Conservation (phyloP, 1,284 basidiomycete species). For the Cryptococcus sp. region DNA sequence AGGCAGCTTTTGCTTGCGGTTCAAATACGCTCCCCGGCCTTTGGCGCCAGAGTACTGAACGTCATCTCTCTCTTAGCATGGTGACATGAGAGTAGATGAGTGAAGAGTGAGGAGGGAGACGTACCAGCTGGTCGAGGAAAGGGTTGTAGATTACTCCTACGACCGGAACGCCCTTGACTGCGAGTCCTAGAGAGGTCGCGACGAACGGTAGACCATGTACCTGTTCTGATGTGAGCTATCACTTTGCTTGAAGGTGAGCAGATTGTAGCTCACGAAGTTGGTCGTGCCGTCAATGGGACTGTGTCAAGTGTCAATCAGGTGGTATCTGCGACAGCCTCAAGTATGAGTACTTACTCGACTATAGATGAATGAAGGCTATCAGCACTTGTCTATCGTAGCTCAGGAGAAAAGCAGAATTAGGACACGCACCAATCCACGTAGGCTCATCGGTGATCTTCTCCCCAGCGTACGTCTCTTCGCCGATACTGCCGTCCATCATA, state of each 20-base stretch:
- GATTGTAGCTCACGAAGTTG: constrained; percentile 74
- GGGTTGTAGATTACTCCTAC: constrained; percentile 93
- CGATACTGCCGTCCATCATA: constrained; percentile 66
- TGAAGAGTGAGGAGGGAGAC: constrained; percentile 20
- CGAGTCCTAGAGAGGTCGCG: constrained; percentile 87
- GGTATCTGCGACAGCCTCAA: too few species aligned
- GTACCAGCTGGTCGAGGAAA: constrained; percentile 76
- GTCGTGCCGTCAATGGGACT: constrained; percentile 64
- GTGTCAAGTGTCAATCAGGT: constrained; percentile 16
- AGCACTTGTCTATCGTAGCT: neutral
- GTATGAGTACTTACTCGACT: constrained; percentile 31
- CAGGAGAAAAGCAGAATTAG: constrained; percentile 53
- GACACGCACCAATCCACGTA: constrained; percentile 71
- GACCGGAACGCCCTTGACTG: constrained; percentile 75
- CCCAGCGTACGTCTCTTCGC: constrained; percentile 81
- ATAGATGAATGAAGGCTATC: neutral
- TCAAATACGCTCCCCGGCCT: constrained; percentile 78
- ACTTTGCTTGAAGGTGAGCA: neutral
- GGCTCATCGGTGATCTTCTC: constrained; percentile 78
- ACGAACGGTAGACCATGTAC: constrained; percentile 71
- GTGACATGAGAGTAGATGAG: neutral
- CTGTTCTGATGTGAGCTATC: constrained; percentile 16
- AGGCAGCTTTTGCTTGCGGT: constrained; percentile 61
- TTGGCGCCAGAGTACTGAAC: constrained; percentile 69
- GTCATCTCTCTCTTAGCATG: neutral